Percentiles rank a stretch among this genome's conserved stretches.
Conservation (phyloP, 169 alveolate species). For the Miamiensis avidus region DNA sequence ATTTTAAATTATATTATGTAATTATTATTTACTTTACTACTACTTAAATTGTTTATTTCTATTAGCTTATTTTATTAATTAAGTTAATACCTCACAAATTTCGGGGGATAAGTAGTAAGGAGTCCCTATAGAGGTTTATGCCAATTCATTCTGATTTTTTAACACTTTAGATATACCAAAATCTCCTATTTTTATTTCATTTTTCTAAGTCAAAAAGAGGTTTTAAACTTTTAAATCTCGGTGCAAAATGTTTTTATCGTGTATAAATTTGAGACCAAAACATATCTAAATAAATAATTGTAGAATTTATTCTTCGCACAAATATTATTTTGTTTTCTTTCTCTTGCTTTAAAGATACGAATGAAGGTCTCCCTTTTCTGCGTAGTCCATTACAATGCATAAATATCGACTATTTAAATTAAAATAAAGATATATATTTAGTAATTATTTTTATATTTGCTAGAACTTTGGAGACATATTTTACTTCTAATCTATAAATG, state of each 20-base stretch:
- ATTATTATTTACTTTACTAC: too few relatives aligned
- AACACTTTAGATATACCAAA: conserved; percentile 74
- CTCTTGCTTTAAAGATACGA: conserved; percentile 19
- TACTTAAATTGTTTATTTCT: too few relatives aligned
- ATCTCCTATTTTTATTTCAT: conserved; percentile 77
- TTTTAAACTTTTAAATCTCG: conserved; percentile 80
- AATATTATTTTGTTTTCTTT: conserved; percentile 23
- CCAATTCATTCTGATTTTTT: conserved; percentile 22
- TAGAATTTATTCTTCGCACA: conserved; percentile 72
- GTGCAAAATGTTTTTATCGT: conserved; percentile 67
- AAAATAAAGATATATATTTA: background rate
- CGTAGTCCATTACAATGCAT: conserved; percentile 44
- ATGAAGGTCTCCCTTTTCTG: conserved; percentile 39
- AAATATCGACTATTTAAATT: background rate
- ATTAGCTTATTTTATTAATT: too few relatives aligned
- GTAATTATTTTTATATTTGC: conserved; percentile 44
- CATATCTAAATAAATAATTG: conserved; percentile 67
- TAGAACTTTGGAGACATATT: too few relatives aligned
- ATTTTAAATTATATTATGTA: too few relatives aligned
- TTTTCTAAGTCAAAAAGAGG: conserved; percentile 67
- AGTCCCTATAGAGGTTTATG: conserved; percentile 74
- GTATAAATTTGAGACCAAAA: conserved; percentile 72
- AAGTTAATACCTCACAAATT: conserved; percentile 43
- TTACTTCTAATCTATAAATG: conserved; percentile 64
- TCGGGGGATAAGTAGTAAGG: conserved; percentile 81